phyloP scores from a whole-genome alignment of 2,329 filamentous ascomycete genomes.

The Blastomyces emzantsi region DNA sequence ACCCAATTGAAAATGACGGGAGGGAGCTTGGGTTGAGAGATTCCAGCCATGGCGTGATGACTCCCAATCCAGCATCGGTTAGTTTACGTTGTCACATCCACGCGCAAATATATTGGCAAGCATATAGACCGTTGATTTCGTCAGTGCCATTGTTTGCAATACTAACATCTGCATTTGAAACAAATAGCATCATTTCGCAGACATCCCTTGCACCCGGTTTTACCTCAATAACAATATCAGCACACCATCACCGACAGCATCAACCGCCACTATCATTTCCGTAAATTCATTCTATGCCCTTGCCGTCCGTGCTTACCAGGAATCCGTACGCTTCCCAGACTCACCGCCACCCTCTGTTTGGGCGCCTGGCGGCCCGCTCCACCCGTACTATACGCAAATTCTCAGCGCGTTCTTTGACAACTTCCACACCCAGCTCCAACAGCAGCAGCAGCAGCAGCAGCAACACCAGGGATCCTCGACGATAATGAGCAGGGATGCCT shows the following conservation, averaged over 20 bases:
- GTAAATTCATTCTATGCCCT: conserved; percentile 12
- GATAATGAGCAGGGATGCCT: conserved; percentile 4
- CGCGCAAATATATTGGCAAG: not conserved
- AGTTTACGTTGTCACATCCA: not conserved
- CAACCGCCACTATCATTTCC: not conserved
- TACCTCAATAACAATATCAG: not conserved
- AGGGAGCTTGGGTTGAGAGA: not conserved
- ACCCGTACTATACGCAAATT: conserved; percentile 14
- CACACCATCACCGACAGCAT: not conserved
- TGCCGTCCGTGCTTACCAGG: conserved; percentile 17
- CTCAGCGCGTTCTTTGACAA: conserved; percentile 13
- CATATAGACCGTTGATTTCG: not conserved
- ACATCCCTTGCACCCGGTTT: not conserved
- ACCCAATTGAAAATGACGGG: conserved; percentile 5
- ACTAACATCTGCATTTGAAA: not conserved
- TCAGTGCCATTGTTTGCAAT: not conserved
- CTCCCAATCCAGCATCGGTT: not conserved
- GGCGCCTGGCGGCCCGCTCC: conserved; percentile 13
- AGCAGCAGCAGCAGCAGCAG: conserved; percentile 2
- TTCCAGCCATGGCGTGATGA: not conserved
- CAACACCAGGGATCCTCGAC: not conserved
- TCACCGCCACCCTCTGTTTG: conserved; percentile 15
- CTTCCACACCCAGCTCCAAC: conserved; percentile 11
- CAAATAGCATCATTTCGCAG: not conserved
- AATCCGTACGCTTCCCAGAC: conserved; percentile 16